Percentiles rank a stretch among this genome's conserved stretches.
Evolutionary conservation across 257 asterid genomes (phyloP).

Genomic region (Paraleonurus japonicus): DNA sequence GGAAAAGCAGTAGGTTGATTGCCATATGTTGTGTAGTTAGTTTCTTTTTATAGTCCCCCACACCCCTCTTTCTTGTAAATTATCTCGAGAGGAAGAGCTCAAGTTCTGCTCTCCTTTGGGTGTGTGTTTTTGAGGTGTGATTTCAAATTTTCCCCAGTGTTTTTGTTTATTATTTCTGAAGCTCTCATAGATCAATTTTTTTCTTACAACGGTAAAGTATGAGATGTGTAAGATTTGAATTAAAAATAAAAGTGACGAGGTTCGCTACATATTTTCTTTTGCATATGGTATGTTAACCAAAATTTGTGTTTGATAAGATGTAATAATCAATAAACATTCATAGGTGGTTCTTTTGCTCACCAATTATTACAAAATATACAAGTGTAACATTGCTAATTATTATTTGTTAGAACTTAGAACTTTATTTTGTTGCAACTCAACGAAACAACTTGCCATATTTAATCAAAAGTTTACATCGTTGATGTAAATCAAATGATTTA

Average conservation of each 20-base stretch:
- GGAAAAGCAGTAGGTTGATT: conserved; percentile 37
- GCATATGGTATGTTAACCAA: background rate
- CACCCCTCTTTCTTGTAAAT: conserved; percentile 26
- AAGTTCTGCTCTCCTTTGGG: conserved; percentile 48
- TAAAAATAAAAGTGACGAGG: background rate
- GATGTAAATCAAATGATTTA: too few species aligned
- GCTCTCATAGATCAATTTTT: background rate
- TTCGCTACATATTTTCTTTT: background rate
- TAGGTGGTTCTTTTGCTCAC: too few species aligned
- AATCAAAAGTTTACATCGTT: too few species aligned
- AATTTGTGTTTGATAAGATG: background rate
- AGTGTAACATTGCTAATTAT: background rate
- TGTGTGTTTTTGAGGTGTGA: conserved; percentile 33
- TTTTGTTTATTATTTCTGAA: background rate
- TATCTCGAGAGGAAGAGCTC: conserved; percentile 42
- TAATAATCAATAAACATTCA: background rate
- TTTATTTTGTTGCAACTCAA: too few species aligned
- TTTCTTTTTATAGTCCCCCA: conserved; percentile 13
- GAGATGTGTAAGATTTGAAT: background rate
- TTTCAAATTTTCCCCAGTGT: conserved; percentile 3
- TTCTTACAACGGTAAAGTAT: background rate
- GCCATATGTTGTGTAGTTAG: conserved; percentile 35
- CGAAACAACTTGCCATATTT: too few species aligned
- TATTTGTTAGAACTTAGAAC: too few species aligned
- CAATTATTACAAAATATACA: too few species aligned